A percentile compares a stretch with the other conserved stretches of the same genome.
phyloP scores from a whole-genome alignment of 2,329 filamentous ascomycete species.

The Sporothrix pseudoabietina region DNA sequence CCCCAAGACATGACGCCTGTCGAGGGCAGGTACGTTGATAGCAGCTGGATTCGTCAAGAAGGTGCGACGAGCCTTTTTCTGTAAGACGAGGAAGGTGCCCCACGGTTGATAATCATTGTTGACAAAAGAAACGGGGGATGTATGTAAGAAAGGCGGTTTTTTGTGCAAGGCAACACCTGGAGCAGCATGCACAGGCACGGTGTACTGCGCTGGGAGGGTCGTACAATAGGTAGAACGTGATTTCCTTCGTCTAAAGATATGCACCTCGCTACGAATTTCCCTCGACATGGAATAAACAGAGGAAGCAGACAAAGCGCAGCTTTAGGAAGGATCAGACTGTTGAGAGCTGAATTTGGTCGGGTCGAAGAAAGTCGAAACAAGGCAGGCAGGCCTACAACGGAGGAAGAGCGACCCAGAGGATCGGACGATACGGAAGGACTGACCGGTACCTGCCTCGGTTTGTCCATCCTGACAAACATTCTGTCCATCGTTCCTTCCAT shows the following conservation, averaged over 20 bases:
- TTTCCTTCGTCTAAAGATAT: constrained; percentile 3
- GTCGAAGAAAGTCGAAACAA: not conserved
- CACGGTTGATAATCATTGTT: not conserved
- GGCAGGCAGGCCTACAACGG: not conserved
- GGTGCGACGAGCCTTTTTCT: not conserved
- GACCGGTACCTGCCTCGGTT: constrained; percentile 12
- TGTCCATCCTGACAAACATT: not conserved
- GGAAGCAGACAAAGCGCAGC: not conserved
- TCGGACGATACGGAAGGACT: not conserved
- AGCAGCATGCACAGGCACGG: constrained; percentile 17
- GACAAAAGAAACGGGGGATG: not conserved
- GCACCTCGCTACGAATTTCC: constrained; percentile 18
- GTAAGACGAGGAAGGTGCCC: constrained; percentile 8
- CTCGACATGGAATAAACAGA: constrained; percentile 15
- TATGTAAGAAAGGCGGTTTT: not conserved
- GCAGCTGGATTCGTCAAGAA: not conserved
- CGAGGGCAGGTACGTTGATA: not conserved
- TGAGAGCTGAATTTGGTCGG: not conserved
- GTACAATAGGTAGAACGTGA: not conserved
- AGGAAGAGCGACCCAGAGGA: constrained; percentile 6
- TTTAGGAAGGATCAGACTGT: not conserved
- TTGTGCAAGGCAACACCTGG: constrained; percentile 25
- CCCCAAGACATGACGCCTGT: not conserved
- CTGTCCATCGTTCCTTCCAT: not conserved
- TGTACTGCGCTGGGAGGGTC: not conserved